phyloP scores from a whole-genome alignment of 2,329 filamentous ascomycete species.

The Cadophora luteo-olivacea region DNA sequence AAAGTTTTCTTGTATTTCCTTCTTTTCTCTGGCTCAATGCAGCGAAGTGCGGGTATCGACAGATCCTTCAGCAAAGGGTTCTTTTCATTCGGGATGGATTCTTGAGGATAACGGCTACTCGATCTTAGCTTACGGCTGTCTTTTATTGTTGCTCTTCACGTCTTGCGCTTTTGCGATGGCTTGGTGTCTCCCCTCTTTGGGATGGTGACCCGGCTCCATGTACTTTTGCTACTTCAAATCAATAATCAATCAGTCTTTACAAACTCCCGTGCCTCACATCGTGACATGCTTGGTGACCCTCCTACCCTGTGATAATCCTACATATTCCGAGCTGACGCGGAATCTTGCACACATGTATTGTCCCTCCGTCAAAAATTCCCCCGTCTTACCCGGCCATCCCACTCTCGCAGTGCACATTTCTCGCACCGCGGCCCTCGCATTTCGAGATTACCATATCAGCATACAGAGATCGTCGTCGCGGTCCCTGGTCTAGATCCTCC shows the following conservation, averaged over 20 bases:
- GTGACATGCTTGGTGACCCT: not conserved
- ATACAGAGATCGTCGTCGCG: not conserved
- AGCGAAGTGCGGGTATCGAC: constrained; percentile 11
- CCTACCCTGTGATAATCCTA: not conserved
- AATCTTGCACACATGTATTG: not conserved
- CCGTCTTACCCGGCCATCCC: constrained; percentile 8
- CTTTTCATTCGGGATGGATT: constrained; percentile 18
- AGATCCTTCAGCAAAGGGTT: constrained; percentile 22
- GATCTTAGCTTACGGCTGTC: constrained; percentile 16
- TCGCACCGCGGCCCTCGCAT: not conserved
- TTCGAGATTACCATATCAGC: not conserved
- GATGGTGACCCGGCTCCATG: constrained; percentile 41
- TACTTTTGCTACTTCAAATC: constrained; percentile 8
- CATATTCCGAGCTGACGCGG: constrained; percentile 12
- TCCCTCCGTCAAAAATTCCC: not conserved
- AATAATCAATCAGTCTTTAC: constrained; percentile 18
- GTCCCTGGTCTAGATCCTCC: constrained; percentile 2
- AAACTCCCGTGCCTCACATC: not conserved
- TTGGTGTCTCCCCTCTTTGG: constrained; percentile 42
- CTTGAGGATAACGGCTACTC: constrained; percentile 15
- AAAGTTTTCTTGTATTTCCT: constrained; percentile 32
- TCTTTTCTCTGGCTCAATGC: constrained; percentile 18
- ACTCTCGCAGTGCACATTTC: not conserved
- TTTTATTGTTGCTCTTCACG: constrained; percentile 21
- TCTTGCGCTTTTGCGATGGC: constrained; percentile 27